These are phyloP conservation scores for Trichosporon faecale DNA, from an alignment of 1,284 basidiomycete genomes.

Conservation along the genomic window DNA sequence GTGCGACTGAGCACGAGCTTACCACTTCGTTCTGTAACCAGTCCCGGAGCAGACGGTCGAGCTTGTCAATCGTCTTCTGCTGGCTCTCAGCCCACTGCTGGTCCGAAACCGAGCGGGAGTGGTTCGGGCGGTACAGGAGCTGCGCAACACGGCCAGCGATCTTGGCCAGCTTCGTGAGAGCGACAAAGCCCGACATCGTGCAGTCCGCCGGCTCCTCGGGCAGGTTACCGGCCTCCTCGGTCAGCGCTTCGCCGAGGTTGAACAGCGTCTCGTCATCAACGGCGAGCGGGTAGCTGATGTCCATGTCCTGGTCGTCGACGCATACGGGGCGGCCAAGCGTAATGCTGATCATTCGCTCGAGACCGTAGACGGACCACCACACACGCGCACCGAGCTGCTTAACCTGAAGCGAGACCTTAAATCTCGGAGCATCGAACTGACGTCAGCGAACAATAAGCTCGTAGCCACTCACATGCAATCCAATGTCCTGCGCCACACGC, in stretches of 20 bases:
- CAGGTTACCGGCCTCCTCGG: constrained; percentile 51
- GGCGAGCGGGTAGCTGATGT: constrained; percentile 66
- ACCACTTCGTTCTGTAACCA: constrained; percentile 68
- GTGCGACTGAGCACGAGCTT: constrained; percentile 16
- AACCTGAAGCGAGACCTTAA: constrained; percentile 66
- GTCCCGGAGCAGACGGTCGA: constrained; percentile 69
- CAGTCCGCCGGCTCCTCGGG: constrained; percentile 50
- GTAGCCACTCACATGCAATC: constrained; percentile 68
- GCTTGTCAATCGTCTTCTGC: constrained; percentile 67
- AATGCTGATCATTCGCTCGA: constrained; percentile 79
- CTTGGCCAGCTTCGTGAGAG: constrained; percentile 71
- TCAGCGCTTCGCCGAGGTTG: constrained; percentile 36
- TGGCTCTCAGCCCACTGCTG: constrained; percentile 68
- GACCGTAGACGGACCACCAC: constrained; percentile 84
- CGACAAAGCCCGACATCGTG: constrained; percentile 71
- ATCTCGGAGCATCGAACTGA: constrained; percentile 73
- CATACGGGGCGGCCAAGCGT: constrained; percentile 64
- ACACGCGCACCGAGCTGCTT: constrained; percentile 82
- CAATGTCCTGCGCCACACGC: constrained; percentile 79
- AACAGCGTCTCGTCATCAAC: constrained; percentile 73
- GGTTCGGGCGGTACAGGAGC: constrained; percentile 44
- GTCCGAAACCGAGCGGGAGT: constrained; percentile 53
- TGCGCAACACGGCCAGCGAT: constrained; percentile 70
- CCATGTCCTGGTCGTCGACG: constrained; percentile 54
- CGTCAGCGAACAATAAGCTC: constrained; percentile 11